A percentile compares a stretch with the other conserved stretches of the same genome.
Evolutionary conservation across 345 rosid genomes (phyloP).

Genomic region (Toxicodendron radicans): DNA sequence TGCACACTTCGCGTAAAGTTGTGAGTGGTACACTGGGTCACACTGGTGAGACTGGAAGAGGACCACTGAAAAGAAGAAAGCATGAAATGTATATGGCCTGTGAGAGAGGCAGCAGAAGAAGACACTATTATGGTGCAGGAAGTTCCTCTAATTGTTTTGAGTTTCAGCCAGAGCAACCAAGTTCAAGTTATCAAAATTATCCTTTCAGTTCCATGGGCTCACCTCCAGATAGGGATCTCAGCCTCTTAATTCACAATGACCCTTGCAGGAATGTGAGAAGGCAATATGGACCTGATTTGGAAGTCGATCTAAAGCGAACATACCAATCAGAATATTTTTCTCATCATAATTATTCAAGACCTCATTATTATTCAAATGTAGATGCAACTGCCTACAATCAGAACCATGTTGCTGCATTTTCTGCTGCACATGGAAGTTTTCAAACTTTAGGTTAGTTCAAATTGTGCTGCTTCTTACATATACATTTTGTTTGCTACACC

Average conservation of each 20-base stretch:
- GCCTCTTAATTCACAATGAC: slow-evolving; percentile 13
- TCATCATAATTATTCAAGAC: not conserved
- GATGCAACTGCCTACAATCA: slow-evolving; percentile 14
- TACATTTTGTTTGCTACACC: not conserved
- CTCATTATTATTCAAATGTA: slow-evolving; percentile 12
- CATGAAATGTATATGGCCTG: slow-evolving; percentile 6
- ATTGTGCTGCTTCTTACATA: slow-evolving; percentile 3
- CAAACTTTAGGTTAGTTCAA: slow-evolving; percentile 26
- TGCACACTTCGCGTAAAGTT: slow-evolving; percentile 16
- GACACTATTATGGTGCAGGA: slow-evolving; percentile 22
- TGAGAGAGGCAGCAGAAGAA: slow-evolving; percentile 26
- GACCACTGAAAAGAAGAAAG: slow-evolving; percentile 28
- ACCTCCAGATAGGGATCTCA: slow-evolving; percentile 16
- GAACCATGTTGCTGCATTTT: slow-evolving; percentile 11
- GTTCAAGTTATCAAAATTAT: slow-evolving; percentile 22
- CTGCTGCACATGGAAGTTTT: slow-evolving; percentile 21
- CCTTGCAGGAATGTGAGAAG: slow-evolving; percentile 24
- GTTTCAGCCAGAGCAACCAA: slow-evolving; percentile 13
- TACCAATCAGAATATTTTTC: slow-evolving; percentile 9
- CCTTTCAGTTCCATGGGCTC: slow-evolving; percentile 20
- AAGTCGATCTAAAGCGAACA: slow-evolving; percentile 3
- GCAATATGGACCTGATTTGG: slow-evolving; percentile 22
- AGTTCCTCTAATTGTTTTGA: slow-evolving; percentile 31
- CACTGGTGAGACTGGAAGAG: slow-evolving; percentile 20
- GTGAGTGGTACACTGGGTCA: slow-evolving; percentile 22